A percentile compares a stretch with the other conserved stretches of the same genome.
phyloP scores from a whole-genome alignment of 164 flowering plant species.

The Vitis riparia region DNA sequence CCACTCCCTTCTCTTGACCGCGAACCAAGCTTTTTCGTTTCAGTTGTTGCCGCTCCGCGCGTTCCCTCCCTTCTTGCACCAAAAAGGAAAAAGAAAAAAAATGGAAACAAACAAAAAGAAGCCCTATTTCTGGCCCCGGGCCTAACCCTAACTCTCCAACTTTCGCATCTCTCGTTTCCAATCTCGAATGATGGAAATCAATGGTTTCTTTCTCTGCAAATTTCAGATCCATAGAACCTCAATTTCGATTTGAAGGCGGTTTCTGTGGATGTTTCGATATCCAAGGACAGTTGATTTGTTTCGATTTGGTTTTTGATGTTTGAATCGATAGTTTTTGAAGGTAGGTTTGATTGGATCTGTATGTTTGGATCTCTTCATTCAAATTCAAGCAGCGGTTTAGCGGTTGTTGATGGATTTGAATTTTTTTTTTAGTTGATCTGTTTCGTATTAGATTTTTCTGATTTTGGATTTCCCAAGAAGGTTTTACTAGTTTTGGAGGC shows the following conservation, averaged over 20 bases:
- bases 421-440: neutral
- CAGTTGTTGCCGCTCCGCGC: no score
- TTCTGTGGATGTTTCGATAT: neutral
- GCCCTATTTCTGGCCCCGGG: no score
- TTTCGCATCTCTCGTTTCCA: neutral
- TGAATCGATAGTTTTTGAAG: neutral
- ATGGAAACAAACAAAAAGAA: no score
- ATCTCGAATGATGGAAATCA: neutral
- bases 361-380: neutral
- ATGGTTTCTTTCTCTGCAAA: neutral
- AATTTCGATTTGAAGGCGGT: neutral
- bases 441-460: neutral
- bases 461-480: neutral
- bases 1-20: neutral
- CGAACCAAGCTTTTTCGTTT: no score
- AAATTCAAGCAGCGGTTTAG: constrained; percentile 5
- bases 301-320: constrained; percentile 2
- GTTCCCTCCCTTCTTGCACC: no score
- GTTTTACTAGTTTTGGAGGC: neutral
- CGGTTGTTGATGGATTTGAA: constrained; percentile 9
- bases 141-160: neutral
- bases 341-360: constrained; percentile 3
- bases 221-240: constrained; percentile 14
- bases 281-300: neutral
- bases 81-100: no score